Evolutionary conservation across 1,284 basidiomycete genomes (phyloP).

Genomic region (Boletus holoroseus): DNA sequence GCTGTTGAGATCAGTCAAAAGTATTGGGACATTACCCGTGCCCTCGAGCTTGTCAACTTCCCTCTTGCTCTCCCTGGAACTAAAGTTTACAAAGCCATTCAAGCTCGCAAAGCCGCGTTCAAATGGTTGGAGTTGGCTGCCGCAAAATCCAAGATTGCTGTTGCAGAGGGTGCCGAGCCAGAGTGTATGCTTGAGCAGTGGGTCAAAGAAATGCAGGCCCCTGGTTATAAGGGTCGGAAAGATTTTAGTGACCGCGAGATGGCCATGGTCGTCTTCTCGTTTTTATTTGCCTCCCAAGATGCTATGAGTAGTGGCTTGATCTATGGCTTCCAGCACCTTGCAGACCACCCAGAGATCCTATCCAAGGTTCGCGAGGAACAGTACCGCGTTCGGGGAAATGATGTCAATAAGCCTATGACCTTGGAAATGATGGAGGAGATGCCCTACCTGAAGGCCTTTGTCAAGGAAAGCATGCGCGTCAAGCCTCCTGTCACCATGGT

Average conservation of each 20-base stretch:
- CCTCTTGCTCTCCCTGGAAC: constrained; percentile 94
- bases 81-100: constrained; percentile 92
- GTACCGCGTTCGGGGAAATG: constrained; percentile 74
- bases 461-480: constrained; percentile 88
- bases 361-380: constrained; percentile 92
- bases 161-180: constrained; percentile 79
- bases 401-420: constrained; percentile 77
- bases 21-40: constrained; percentile 94
- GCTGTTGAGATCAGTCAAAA: constrained; percentile 82
- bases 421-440: constrained; percentile 90
- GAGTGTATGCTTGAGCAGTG: constrained; percentile 93
- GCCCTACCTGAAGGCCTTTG: constrained; percentile 87
- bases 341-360: constrained; percentile 86
- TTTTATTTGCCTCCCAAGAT: constrained; percentile 97
- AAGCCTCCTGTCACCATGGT: constrained; percentile 94
- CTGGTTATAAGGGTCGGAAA: constrained; percentile 69
- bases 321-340: constrained; percentile 94
- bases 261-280: constrained; percentile 93
- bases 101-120: constrained; percentile 88
- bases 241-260: constrained; percentile 96
- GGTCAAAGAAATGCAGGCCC: constrained; percentile 72
- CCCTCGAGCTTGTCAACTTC: constrained; percentile 98
- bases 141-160: constrained; percentile 73
- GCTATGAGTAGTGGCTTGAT: constrained; percentile 95
- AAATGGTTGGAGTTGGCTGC: constrained; percentile 81